phyloP scores from a whole-genome alignment of 352 stramenopile genomes.

The Lagenidium giganteum region DNA sequence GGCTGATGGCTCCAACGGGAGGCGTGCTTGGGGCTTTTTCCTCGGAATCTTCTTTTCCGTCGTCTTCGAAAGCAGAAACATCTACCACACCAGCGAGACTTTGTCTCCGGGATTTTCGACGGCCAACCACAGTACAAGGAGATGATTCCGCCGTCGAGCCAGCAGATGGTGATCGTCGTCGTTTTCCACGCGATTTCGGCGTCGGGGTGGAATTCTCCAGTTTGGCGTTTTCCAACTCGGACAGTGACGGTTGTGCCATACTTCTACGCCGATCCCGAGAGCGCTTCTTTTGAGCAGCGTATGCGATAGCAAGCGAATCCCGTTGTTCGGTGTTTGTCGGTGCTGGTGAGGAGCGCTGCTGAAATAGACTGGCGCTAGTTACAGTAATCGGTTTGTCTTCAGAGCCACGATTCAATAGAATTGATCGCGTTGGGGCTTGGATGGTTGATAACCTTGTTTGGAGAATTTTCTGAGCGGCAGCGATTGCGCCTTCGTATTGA shows the following conservation, averaged over 20 bases:
- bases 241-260: constrained; percentile 8
- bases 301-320: not conserved
- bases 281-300: constrained; percentile 1
- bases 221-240: too few relatives aligned
- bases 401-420: too few relatives aligned
- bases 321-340: constrained; percentile 2
- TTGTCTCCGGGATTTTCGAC: constrained; percentile 7
- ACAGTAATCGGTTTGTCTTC: not conserved
- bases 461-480: too few relatives aligned
- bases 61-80: constrained; percentile 4
- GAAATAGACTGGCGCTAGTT: constrained; percentile 5
- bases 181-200: not conserved
- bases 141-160: constrained; percentile 1
- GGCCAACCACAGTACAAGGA: too few relatives aligned
- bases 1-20: too few relatives aligned
- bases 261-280: constrained; percentile 5
- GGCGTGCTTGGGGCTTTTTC: too few relatives aligned
- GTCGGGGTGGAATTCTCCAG: constrained; percentile 1
- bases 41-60: constrained; percentile 4
- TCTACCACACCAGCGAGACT: constrained; percentile 13
- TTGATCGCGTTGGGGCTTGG: too few relatives aligned
- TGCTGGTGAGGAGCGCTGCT: too few relatives aligned
- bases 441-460: too few relatives aligned
- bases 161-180: constrained; percentile 1
- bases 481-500: too few relatives aligned